These are phyloP conservation scores for Rutidosis leptorrhynchoides DNA, from an alignment of 129 eudicot genomes.

Conservation along the genomic window DNA sequence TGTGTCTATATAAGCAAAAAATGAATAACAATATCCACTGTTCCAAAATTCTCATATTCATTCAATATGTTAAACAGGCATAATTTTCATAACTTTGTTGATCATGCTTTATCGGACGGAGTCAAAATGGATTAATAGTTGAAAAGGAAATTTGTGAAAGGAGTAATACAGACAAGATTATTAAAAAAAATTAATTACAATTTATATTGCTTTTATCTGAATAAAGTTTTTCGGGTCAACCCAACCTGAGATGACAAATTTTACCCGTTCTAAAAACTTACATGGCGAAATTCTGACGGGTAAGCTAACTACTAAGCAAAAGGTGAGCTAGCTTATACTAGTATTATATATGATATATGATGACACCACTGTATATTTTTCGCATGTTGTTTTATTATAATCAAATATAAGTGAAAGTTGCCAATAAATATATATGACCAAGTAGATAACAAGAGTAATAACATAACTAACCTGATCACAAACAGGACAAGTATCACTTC, in stretches of 20 bases:
- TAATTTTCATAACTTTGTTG: too few species aligned
- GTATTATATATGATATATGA: neutral
- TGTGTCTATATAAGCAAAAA: neutral
- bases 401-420: neutral
- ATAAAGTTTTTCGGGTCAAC: neutral
- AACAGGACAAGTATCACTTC: constrained; percentile 92
- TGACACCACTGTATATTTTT: neutral
- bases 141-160: neutral
- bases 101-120: neutral
- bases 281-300: neutral
- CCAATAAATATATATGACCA: neutral
- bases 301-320: neutral
- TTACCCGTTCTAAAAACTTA: neutral
- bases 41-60: neutral
- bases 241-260: neutral
- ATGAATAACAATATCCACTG: neutral
- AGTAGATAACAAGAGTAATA: neutral
- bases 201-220: neutral
- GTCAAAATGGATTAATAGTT: neutral
- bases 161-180: neutral
- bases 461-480: constrained; percentile 68
- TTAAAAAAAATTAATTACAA: too few species aligned
- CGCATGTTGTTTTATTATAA: neutral
- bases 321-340: neutral
- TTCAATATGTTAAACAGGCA: too few species aligned